Conservation (phyloP, 257 asterid genomes). For the Nemophila menziesii region DNA sequence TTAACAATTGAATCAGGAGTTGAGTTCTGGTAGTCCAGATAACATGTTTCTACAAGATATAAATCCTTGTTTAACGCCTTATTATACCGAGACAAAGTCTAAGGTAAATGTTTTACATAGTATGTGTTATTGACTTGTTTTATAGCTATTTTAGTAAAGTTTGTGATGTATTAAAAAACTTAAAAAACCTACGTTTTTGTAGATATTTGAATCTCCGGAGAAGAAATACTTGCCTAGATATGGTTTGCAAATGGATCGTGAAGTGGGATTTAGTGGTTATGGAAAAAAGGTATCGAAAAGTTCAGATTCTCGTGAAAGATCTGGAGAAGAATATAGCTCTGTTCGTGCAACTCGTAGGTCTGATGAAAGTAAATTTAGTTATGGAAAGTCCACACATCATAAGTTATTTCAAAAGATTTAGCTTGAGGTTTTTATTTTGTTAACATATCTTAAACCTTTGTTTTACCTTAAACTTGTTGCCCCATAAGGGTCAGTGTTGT, state of each 20-base stretch:
- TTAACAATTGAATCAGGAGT: conserved; percentile 38
- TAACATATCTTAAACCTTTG: conserved; percentile 1
- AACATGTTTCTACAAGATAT: conserved; percentile 75
- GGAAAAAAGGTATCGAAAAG: too few relatives aligned
- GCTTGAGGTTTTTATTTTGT: too few relatives aligned
- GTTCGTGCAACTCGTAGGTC: conserved; percentile 37
- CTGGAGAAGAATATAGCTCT: conserved; percentile 21
- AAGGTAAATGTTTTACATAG: too few relatives aligned
- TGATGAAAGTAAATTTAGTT: conserved; percentile 32
- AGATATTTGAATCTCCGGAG: conserved; percentile 53
- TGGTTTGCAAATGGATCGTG: conserved; percentile 17
- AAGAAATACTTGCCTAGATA: conserved; percentile 19
- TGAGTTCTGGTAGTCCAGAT: conserved; percentile 74
- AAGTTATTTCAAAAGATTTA: conserved; percentile 29
- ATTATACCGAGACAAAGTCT: conserved; percentile 52
- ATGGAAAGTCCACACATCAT: conserved; percentile 33
- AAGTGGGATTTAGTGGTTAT: conserved; percentile 22
- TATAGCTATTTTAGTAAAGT: too few relatives aligned
- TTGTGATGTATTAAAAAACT: too few relatives aligned
- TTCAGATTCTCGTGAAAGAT: conserved; percentile 43
- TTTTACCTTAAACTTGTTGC: too few relatives aligned
- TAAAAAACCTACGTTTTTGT: conserved; percentile 10
- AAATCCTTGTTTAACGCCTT: conserved; percentile 95
- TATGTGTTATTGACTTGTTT: too few relatives aligned
- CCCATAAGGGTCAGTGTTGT: not conserved